Evolutionary conservation across 2,329 filamentous ascomycete species (phyloP).

Genomic region (Colletotrichum abscissum): DNA sequence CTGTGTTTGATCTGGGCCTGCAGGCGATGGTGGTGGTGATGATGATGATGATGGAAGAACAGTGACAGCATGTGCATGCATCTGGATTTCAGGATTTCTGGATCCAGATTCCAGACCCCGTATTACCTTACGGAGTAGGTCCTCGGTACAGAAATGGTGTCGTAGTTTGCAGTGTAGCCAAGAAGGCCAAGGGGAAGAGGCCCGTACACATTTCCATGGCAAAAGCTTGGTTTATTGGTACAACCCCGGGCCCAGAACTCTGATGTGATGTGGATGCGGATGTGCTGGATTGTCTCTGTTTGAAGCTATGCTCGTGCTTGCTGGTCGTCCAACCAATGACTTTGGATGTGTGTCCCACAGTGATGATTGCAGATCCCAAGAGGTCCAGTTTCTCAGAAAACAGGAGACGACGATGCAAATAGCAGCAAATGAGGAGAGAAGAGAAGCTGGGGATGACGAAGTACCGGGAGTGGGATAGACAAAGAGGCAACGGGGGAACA

Average conservation of each 20-base stretch:
- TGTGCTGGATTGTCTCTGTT: background rate
- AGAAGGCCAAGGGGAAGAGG: background rate
- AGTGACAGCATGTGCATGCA: conserved; percentile 24
- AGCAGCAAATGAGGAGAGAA: background rate
- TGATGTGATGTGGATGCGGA: background rate
- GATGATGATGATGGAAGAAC: conserved; percentile 11
- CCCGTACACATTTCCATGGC: conserved; percentile 29
- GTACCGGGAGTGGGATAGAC: background rate
- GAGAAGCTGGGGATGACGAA: background rate
- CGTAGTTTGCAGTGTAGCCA: background rate
- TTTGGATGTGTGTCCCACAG: background rate
- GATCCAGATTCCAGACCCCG: background rate
- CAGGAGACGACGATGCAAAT: background rate
- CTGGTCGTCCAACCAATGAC: background rate
- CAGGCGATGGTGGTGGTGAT: background rate
- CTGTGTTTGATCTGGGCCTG: background rate
- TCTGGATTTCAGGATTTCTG: background rate
- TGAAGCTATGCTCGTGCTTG: background rate
- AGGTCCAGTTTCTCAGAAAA: background rate
- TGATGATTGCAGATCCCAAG: background rate
- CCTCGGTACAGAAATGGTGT: conserved; percentile 11
- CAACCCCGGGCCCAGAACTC: conserved; percentile 21
- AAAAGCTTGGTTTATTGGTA: conserved; percentile 26
- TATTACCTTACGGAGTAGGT: background rate
- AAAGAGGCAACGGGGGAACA: background rate